phyloP scores from a whole-genome alignment of 106 monocot species.

The Triglochin maritima region DNA sequence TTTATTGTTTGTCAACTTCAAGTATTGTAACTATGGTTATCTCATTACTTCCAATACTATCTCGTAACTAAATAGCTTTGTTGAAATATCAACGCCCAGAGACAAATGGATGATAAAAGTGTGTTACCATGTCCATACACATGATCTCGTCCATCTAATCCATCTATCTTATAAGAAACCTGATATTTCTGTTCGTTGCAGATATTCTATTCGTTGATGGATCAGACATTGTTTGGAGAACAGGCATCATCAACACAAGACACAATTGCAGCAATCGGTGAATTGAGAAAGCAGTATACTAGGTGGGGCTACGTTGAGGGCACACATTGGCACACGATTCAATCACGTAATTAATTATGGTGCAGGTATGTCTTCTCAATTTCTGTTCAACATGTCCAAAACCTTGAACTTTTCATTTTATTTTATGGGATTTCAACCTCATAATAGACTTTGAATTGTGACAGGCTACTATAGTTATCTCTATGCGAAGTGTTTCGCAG shows the following conservation, averaged over 20 bases:
- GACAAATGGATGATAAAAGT: too few species aligned
- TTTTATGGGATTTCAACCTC: background rate
- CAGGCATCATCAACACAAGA: slow-evolving; percentile 25
- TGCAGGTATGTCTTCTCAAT: slow-evolving; percentile 35
- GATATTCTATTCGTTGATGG: slow-evolving; percentile 75
- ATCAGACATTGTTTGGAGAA: slow-evolving; percentile 67
- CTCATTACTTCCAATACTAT: too few species aligned
- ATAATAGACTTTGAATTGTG: background rate
- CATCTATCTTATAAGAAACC: too few species aligned
- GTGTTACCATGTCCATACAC: too few species aligned
- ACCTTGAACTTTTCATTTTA: background rate
- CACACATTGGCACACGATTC: slow-evolving; percentile 85
- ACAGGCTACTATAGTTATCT: slow-evolving; percentile 92
- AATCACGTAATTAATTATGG: slow-evolving; percentile 87
- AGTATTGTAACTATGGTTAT: too few species aligned
- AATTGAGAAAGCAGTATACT: slow-evolving; percentile 55
- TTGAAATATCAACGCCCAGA: too few species aligned
- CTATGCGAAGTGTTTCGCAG: slow-evolving; percentile 80
- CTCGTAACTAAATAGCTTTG: too few species aligned
- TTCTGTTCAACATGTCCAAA: background rate
- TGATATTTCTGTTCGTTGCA: slow-evolving; percentile 1
- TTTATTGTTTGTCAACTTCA: too few species aligned
- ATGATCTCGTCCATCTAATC: too few species aligned
- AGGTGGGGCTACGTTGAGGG: slow-evolving; percentile 77
- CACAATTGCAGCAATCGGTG: slow-evolving; percentile 39